Evolutionary conservation across 805 yeast genomes (phyloP), one percentile per base, ranked within the genome.

Genomic region (Ascoidea asiatica): DNA sequence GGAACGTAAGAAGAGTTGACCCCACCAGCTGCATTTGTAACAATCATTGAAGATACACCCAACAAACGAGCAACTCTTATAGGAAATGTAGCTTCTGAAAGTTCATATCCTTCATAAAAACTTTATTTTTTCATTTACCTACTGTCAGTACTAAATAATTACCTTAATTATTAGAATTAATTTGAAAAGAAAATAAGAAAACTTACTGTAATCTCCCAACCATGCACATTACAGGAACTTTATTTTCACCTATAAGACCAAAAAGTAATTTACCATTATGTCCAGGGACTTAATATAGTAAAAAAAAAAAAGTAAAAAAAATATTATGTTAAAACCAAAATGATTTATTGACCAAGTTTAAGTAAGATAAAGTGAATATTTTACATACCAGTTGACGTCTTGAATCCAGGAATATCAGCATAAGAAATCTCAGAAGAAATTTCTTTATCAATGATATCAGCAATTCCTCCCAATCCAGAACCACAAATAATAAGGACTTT

Each of bases 1-100:
- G 90, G 84, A 44, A 70, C 69, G 60, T 62, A 89, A 4, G 54
- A 56, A 2, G 74, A 62, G 54, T 87, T 82, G 40, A 83, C 61
- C 1, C 96, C 97, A 40, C 97, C 98, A 2, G 96, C 95, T 1
- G 98, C 98, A 62, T 90, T 90, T n/a, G 97, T 90, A 7, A 81
- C 94, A 20, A 90, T 66, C 39, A 90, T 66, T 3, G 70, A 67
- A 40, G 68, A 61, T 22, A 80, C 77, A 0, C 81, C 86, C 53
- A 89, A 62, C 38, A 65, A 58, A 43, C 76, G 69, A 44, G 94
- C 77, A 20, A 83, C 79, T 46, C 98, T 72, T 17, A 90, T 69
- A 0, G 97, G 96, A 59, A 87, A 83, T 0, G 87, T 86, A 1
- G 95, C 81, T 44, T 82, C 84, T 47, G 73, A 75, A 51, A 88